Evolutionary conservation across 176 grass and related monocot genomes (phyloP).

Genomic region (Luzula sylvatica): DNA sequence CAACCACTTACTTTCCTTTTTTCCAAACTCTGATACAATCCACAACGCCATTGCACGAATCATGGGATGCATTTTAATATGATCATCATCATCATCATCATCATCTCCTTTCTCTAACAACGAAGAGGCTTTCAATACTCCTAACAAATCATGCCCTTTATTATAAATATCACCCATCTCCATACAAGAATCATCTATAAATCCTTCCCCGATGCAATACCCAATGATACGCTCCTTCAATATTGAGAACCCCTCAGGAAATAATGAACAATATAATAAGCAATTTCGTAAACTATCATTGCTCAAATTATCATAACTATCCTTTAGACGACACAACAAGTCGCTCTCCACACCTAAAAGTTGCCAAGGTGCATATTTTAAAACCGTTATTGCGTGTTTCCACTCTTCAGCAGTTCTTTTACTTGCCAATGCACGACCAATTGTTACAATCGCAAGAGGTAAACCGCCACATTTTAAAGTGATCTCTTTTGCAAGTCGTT

Average conservation of each 20-base stretch:
- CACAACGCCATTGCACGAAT: conserved; percentile 20
- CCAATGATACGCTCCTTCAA: conserved; percentile 11
- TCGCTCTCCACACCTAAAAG: conserved; percentile 15
- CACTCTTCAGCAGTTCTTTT: conserved; percentile 12
- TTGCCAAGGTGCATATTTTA: not conserved
- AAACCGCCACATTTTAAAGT: conserved; percentile 23
- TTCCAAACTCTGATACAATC: conserved; percentile 13
- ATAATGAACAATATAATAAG: conserved; percentile 16
- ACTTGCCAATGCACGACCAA: conserved; percentile 25
- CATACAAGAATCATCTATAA: conserved; percentile 10
- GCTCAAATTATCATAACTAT: conserved; percentile 18
- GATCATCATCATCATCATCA: not conserved
- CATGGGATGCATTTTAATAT: conserved; percentile 18
- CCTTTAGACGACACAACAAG: conserved; percentile 15
- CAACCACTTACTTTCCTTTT: conserved; percentile 17
- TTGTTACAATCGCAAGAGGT: conserved; percentile 14
- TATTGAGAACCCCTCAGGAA: conserved; percentile 10
- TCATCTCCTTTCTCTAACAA: conserved; percentile 7
- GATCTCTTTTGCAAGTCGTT: not conserved
- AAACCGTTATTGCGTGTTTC: conserved; percentile 6
- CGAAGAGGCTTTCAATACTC: not conserved
- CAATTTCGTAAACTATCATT: conserved; percentile 4
- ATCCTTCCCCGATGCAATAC: conserved; percentile 14
- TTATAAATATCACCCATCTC: not conserved
- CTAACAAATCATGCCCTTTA: conserved; percentile 5